Evolutionary conservation across 2,329 filamentous ascomycete species (phyloP), one percentile per base, ranked within the genome.

Genomic region (Cercospora sojina): DNA sequence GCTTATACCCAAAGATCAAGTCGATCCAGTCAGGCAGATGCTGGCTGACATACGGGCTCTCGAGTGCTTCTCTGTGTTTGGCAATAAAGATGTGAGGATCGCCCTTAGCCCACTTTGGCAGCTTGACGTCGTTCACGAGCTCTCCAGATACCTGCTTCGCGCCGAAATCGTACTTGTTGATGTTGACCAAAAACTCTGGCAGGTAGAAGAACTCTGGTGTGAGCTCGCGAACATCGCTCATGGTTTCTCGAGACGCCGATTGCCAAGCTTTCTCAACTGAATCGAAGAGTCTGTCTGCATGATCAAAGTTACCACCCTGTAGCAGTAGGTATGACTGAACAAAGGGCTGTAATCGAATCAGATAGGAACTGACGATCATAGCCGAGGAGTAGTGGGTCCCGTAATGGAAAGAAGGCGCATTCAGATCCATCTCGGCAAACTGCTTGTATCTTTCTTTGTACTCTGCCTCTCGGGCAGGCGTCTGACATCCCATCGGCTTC

Each of bases 361-460:
- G 85, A 74, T 97, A 99, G 0, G 93, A 97, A 12, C 93, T 93
- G 6, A 99, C 95, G 66, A 97, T 97, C 95, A 98, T 99, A 7
- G 95, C 95, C 2, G 95, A 98, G 1, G 95, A 98, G 78, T 99
- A 99, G 77, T 99, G 96, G 0, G 96, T 99, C 18, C 95, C 95
- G 72, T 98, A 99, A 77, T 99, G 95, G 77, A 97, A 99, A 0
- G 95, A 91, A 0, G 91, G 90, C 55, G 85, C 84, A 64, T 84
- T 84, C 49, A 83, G 80, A 70, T 97, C 92, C 84, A 99, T 96
- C 76, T 98, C 95, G 0, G 90, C 90, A 77, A 99, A 90, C 16
- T 92, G 91, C 71, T 89, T 88, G 77, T 97, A 98, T 31, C 93
- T 88, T 73, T 96, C 91, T 60, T 88, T 86, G 74, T 95, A 96